Conservation (phyloP, 78 protist genomes). For the Dictyostelium brefeldianum region DNA sequence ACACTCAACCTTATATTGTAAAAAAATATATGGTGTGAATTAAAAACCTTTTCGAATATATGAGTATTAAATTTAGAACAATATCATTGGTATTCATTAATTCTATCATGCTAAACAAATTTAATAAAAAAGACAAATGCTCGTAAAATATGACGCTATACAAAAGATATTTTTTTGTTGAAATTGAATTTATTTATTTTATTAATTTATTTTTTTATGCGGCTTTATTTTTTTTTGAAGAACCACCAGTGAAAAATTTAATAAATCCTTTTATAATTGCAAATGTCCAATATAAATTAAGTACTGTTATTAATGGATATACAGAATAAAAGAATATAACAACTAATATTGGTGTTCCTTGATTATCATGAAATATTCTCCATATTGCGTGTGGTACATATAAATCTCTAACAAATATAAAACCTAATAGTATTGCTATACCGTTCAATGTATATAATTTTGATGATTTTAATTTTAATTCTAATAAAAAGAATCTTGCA, state of each 20-base stretch:
- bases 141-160: neutral
- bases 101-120: too few species aligned
- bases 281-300: conserved; percentile 1
- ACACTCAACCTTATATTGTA: too few species aligned
- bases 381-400: neutral
- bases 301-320: neutral
- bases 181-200: neutral
- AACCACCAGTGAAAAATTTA: neutral
- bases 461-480: neutral
- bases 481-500: neutral
- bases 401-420: neutral
- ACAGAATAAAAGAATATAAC: neutral
- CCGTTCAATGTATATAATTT: neutral
- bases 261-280: neutral
- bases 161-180: neutral
- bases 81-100: too few species aligned
- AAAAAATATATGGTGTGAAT: too few species aligned
- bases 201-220: neutral
- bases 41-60: too few species aligned
- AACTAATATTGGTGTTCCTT: neutral
- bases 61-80: too few species aligned
- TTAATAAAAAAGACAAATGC: too few species aligned
- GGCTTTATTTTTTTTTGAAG: neutral
- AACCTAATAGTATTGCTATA: neutral
- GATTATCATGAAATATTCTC: neutral